Percentiles rank a stretch among this genome's conserved stretches.
phyloP scores from a whole-genome alignment of 2,329 filamentous ascomycete species.

The Phaeosphaeriaceae sp. region DNA sequence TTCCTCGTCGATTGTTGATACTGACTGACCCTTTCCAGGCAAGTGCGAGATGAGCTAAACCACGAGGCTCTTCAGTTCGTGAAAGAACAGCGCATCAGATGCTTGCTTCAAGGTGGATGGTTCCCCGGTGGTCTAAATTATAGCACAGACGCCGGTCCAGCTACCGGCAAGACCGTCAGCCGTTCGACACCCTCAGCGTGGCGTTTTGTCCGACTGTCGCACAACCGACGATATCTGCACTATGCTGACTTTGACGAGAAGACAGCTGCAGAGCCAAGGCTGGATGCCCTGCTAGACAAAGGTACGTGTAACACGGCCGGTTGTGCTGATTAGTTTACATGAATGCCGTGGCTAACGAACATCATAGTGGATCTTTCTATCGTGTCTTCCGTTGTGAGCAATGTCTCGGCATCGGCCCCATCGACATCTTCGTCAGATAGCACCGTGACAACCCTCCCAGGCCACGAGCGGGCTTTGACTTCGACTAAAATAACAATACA shows the following conservation, averaged over 20 bases:
- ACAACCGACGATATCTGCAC: slow-evolving; percentile 88
- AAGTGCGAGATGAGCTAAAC: slow-evolving; percentile 89
- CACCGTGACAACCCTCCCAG: slow-evolving; percentile 51
- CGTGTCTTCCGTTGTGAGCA: slow-evolving; percentile 92
- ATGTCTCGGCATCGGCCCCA: slow-evolving; percentile 72
- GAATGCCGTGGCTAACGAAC: slow-evolving; percentile 36
- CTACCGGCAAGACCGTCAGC: slow-evolving; percentile 51
- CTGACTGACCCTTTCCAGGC: slow-evolving; percentile 50
- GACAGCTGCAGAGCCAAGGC: slow-evolving; percentile 67
- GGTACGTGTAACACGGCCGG: slow-evolving; percentile 52
- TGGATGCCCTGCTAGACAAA: slow-evolving; percentile 78
- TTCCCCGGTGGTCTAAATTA: slow-evolving; percentile 67
- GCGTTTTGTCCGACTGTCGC: slow-evolving; percentile 86
- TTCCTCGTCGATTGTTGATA: not conserved
- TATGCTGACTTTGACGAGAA: slow-evolving; percentile 82
- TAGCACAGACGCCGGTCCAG: slow-evolving; percentile 55
- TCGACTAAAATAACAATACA: slow-evolving; percentile 92
- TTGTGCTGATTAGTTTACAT: slow-evolving; percentile 17
- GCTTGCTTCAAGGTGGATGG: slow-evolving; percentile 87
- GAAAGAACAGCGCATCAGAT: slow-evolving; percentile 93
- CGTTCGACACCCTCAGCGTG: slow-evolving; percentile 63
- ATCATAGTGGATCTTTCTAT: slow-evolving; percentile 75
- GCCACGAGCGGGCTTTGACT: slow-evolving; percentile 40
- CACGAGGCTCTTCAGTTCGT: slow-evolving; percentile 94
- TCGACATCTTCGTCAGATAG: slow-evolving; percentile 57